phyloP scores from a whole-genome alignment of 2,329 filamentous ascomycete species.

The Fusarium cicatricum region DNA sequence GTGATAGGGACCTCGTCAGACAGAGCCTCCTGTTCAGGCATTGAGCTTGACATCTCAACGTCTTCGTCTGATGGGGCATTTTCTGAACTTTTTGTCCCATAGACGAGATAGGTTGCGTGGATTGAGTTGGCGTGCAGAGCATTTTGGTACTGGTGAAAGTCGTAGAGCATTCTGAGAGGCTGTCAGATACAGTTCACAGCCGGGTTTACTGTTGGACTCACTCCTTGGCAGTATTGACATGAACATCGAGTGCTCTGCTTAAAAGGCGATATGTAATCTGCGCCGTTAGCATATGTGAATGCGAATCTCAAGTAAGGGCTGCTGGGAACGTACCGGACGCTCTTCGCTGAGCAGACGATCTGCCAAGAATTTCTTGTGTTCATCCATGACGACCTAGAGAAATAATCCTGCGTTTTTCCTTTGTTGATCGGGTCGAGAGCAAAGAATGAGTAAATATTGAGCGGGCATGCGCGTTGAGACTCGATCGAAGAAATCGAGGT shows the following conservation, averaged over 20 bases:
- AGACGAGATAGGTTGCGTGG: conserved; percentile 92
- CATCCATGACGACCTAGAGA: conserved; percentile 54
- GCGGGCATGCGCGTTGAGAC: neutral
- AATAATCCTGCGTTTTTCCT: neutral
- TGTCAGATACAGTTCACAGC: conserved; percentile 24
- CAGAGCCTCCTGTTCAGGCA: conserved; percentile 57
- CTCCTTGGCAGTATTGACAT: conserved; percentile 91
- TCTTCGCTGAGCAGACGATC: conserved; percentile 80
- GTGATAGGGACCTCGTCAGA: conserved; percentile 62
- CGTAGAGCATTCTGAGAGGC: conserved; percentile 80
- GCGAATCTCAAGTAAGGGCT: neutral
- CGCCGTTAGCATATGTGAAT: conserved; percentile 1
- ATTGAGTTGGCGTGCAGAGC: conserved; percentile 78
- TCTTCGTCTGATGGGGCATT: conserved; percentile 63
- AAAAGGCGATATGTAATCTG: conserved; percentile 89
- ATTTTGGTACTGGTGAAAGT: conserved; percentile 86
- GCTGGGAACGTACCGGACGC: conserved; percentile 64
- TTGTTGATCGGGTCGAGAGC: neutral
- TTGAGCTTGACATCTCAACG: conserved; percentile 74
- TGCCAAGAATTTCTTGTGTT: conserved; percentile 77
- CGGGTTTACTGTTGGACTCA: conserved; percentile 51
- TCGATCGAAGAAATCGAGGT: conserved; percentile 13
- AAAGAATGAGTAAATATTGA: neutral
- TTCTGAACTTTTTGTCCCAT: conserved; percentile 66
- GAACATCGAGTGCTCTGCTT: conserved; percentile 82